Evolutionary conservation across 768 basidiomycete species (phyloP).

Genomic region (Pleurotus djamor): DNA sequence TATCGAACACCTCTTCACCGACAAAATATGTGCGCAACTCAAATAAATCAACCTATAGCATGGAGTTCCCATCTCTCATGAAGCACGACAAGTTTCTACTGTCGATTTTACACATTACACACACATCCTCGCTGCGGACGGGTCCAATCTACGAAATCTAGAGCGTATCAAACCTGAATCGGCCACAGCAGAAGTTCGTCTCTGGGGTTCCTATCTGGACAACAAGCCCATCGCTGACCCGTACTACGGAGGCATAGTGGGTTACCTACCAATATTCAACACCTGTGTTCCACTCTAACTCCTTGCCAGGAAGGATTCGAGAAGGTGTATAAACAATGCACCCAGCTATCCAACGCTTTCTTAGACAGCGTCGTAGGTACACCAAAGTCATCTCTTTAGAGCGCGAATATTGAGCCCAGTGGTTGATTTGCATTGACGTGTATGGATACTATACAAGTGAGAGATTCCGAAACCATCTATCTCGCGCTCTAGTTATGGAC

Average conservation of each 20-base stretch:
- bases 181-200: constrained; percentile 59
- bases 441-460: background rate
- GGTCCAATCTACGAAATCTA: constrained; percentile 67
- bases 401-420: background rate
- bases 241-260: constrained; percentile 72
- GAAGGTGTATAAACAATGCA: constrained; percentile 74
- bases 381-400: constrained; percentile 11
- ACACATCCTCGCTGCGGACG: constrained; percentile 86
- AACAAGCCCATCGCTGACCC: constrained; percentile 77
- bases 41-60: constrained; percentile 44
- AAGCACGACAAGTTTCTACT: constrained; percentile 61
- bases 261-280: constrained; percentile 15
- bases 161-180: constrained; percentile 45
- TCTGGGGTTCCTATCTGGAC: constrained; percentile 84
- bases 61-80: constrained; percentile 65
- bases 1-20: constrained; percentile 17
- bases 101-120: constrained; percentile 76
- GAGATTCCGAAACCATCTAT: background rate
- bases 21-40: background rate
- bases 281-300: background rate
- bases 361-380: constrained; percentile 58
- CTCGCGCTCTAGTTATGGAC: constrained; percentile 54
- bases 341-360: constrained; percentile 73
- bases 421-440: background rate
- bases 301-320: constrained; percentile 65